phyloP scores from a whole-genome alignment of 2,329 filamentous ascomycete species.

The Akanthomyces muscarius region DNA sequence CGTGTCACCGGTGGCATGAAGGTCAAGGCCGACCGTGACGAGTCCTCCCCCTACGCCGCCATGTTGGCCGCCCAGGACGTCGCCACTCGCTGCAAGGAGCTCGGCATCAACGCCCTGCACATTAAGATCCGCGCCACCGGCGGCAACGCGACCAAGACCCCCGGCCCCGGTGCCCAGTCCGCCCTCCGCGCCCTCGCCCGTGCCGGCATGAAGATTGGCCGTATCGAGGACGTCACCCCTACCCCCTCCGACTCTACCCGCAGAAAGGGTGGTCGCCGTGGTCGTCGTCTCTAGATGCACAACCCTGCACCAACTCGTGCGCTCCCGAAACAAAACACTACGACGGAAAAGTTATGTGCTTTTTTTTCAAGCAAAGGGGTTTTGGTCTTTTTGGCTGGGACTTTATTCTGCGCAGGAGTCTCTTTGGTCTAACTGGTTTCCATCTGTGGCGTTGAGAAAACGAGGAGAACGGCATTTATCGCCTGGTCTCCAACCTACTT shows the following conservation, averaged over 20 bases:
- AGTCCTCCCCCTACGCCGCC: slow-evolving; percentile 98
- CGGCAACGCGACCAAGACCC: slow-evolving; percentile 99
- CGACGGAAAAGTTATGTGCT: background rate
- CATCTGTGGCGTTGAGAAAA: slow-evolving; percentile 64
- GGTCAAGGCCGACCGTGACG: slow-evolving; percentile 99
- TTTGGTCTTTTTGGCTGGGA: slow-evolving; percentile 15
- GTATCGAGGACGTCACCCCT: slow-evolving; percentile 99
- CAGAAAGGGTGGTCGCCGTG: slow-evolving; percentile 99
- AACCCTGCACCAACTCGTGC: background rate
- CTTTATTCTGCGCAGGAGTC: slow-evolving; percentile 29
- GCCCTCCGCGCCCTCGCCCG: slow-evolving; percentile 97
- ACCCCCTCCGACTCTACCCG: slow-evolving; percentile 98
- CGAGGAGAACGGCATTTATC: slow-evolving; percentile 65
- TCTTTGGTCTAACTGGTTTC: slow-evolving; percentile 42
- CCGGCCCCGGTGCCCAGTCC: slow-evolving; percentile 97
- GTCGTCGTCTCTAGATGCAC: slow-evolving; percentile 85
- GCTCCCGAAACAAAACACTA: slow-evolving; percentile 7
- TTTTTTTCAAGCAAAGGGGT: background rate
- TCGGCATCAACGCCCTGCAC: slow-evolving; percentile 86
- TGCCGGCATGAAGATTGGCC: slow-evolving; percentile 99
- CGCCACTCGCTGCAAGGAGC: slow-evolving; percentile 75
- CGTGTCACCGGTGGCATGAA: slow-evolving; percentile 99
- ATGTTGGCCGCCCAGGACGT: slow-evolving; percentile 99
- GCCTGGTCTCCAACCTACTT: slow-evolving; percentile 60
- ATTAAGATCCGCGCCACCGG: slow-evolving; percentile 99